Base-by-base conservation (phyloP, 805 yeast genomes). In the Candida montana region DNA sequence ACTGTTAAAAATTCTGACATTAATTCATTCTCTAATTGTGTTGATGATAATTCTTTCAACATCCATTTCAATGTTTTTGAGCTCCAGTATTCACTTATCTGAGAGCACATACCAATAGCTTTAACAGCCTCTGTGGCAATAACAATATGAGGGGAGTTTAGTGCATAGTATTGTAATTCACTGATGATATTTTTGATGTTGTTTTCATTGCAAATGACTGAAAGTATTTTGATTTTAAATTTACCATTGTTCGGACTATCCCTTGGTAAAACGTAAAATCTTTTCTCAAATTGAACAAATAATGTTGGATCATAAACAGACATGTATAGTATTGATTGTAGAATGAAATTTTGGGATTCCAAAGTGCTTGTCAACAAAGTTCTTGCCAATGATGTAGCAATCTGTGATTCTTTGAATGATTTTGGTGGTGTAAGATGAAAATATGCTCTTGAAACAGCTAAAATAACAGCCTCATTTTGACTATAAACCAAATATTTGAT, bases 1-100 rank as follows among this genome's bases (percentile, higher is more conserved):
- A 88, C 86, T 7, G 85, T 77, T 4, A 90, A 70, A 39, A 82
- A 69, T 52, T 87, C 93, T 41, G 79, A 74, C 32, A 79, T 68
- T 5, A 82, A 55, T 6, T 46, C 45, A 17, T 52, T 48, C 2
- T 63, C 49, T 5, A 49, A 35, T 5, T 45, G 45, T 4, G 53
- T 44, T 8, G 42, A 29, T 45, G 72, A 53, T 42, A 81, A 63
- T 53, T 79, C 67, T 19, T 57, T 59, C 47, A 79, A 64, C 47
- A 88, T 65, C 87, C 95, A 84, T 39, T 69, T 72, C 49, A 86
- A 69, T 3, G 83, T 70, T 46, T 64, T 72, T 7, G 68, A 57
- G 31, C 74, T 72, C 70, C 83, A 76, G n/a, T 64, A 67, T 2
- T 62, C 52, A 3, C 69, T 62, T 3, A 71, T 57, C 39, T 68